A percentile compares a stretch with the other conserved stretches of the same genome.
Conservation (phyloP, 75 land plant genomes). For the Pinus taeda region DNA sequence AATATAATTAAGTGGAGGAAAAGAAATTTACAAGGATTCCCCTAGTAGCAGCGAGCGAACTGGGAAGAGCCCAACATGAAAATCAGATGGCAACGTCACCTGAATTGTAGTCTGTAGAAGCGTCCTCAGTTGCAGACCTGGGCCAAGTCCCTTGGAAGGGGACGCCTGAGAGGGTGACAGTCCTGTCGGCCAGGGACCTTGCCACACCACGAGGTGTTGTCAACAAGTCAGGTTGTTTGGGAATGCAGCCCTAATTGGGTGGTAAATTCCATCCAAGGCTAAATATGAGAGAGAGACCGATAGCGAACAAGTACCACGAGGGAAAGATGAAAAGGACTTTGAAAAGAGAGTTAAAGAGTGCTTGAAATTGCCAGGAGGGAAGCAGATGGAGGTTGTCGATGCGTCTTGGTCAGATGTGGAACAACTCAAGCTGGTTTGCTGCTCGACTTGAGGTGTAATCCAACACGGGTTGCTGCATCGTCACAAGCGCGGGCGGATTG, state of each 20-base stretch:
- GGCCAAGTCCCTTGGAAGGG: background rate
- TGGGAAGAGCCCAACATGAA: background rate
- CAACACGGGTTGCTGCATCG: background rate
- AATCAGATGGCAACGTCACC: background rate
- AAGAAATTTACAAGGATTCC: background rate
- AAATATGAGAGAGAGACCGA: too few relatives aligned
- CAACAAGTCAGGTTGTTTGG: background rate
- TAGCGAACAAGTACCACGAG: too few relatives aligned
- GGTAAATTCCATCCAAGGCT: background rate
- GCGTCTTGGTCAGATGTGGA: too few relatives aligned
- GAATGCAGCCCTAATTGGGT: background rate
- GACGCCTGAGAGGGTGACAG: background rate
- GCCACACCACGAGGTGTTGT: background rate
- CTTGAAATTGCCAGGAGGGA: background rate
- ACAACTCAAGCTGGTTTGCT: too few relatives aligned
- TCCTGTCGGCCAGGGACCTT: background rate
- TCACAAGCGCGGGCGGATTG: background rate
- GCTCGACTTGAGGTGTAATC: background rate
- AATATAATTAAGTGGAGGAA: background rate
- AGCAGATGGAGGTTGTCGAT: background rate
- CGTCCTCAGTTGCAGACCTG: too few relatives aligned
- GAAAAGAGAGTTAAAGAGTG: background rate
- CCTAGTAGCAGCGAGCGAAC: background rate
- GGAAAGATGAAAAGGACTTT: too few relatives aligned
- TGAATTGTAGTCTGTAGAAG: background rate